Evolutionary conservation across 139 green algal genomes (phyloP).

Genomic region (Pleodorina starrii): DNA sequence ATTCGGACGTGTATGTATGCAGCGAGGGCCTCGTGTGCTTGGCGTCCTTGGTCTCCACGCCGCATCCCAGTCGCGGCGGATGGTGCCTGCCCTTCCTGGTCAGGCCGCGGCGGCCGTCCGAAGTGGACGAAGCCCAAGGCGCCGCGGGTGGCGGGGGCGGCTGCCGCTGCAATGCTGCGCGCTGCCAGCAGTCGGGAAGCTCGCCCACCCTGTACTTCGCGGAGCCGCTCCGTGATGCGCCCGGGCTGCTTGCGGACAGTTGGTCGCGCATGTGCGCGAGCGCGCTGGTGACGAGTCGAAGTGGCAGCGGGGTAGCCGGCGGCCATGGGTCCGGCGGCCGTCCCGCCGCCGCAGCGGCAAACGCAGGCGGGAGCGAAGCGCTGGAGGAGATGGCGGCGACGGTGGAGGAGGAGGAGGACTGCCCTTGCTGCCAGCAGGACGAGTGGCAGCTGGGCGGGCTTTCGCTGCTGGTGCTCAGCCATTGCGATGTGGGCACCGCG

Average conservation of each 20-base stretch:
- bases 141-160: too few species aligned
- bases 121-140: neutral
- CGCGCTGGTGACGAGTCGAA: neutral
- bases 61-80: neutral
- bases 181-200: neutral
- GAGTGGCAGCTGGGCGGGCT: conserved; percentile 18
- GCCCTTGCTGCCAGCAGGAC: conserved; percentile 27
- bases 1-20: conserved; percentile 28
- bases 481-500: neutral
- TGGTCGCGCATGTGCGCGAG: neutral
- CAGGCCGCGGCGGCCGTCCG: neutral
- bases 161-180: neutral
- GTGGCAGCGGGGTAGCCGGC: neutral
- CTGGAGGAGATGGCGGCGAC: neutral
- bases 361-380: neutral
- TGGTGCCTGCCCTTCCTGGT: conserved; percentile 24
- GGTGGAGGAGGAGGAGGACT: neutral
- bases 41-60: neutral
- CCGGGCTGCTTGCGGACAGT: neutral
- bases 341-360: neutral
- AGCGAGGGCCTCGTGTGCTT: neutral
- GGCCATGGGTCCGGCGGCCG: neutral
- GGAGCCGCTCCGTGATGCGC: neutral
- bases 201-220: conserved; percentile 30
- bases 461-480: conserved; percentile 10